These are phyloP conservation scores for Leishmania braziliensis DNA, from an alignment of 208 protist species.

Conservation along the genomic window DNA sequence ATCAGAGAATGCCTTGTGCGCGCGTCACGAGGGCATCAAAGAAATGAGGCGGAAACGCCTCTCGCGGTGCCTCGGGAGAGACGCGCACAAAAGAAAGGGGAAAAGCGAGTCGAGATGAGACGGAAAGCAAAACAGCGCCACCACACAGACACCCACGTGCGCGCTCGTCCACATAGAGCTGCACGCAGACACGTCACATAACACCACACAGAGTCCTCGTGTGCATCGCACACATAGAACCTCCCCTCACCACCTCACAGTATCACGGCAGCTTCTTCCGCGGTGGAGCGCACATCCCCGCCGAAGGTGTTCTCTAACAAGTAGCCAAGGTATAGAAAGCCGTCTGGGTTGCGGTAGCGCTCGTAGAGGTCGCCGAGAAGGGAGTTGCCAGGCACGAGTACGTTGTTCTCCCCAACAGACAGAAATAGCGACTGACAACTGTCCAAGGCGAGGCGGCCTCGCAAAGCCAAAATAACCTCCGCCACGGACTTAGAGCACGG, in stretches of 20 bases:
- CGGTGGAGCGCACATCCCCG: not conserved
- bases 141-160: constrained; percentile 1
- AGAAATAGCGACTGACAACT: constrained; percentile 92
- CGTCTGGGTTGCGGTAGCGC: constrained; percentile 85
- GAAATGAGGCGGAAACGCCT: not conserved
- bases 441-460: constrained; percentile 85
- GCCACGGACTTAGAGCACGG: constrained; percentile 74
- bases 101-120: not conserved
- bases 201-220: not conserved
- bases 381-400: constrained; percentile 77
- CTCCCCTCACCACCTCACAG: not conserved
- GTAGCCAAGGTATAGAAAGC: constrained; percentile 88
- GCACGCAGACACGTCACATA: not conserved
- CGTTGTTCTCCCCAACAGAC: constrained; percentile 77
- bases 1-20: not conserved
- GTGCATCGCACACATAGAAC: not conserved
- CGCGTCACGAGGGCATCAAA: not conserved
- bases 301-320: constrained; percentile 91
- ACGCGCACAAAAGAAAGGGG: not conserved
- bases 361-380: constrained; percentile 83
- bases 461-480: constrained; percentile 90
- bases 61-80: constrained; percentile 7
- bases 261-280: not conserved
- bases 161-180: not conserved
- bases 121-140: not conserved